Conservation (phyloP, 2,329 filamentous ascomycete genomes). For the Colletotrichum magnum region DNA sequence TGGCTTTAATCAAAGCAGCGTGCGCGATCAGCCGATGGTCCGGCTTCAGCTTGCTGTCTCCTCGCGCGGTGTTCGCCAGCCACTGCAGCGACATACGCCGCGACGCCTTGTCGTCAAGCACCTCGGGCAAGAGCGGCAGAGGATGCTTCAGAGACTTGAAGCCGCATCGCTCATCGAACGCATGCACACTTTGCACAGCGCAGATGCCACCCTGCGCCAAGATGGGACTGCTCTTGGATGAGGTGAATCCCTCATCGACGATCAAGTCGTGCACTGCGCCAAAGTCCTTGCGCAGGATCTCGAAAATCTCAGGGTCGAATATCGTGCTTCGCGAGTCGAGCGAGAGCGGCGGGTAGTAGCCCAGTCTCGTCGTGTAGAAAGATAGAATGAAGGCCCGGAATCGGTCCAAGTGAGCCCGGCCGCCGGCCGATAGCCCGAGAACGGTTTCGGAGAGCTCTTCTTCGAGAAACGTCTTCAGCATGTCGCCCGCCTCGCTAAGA, state of each 20-base stretch:
- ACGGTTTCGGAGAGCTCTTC: slow-evolving; percentile 77
- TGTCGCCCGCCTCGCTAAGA: slow-evolving; percentile 69
- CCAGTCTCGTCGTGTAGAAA: slow-evolving; percentile 77
- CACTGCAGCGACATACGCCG: slow-evolving; percentile 54
- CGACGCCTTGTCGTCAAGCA: slow-evolving; percentile 46
- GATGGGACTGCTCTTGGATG: slow-evolving; percentile 63
- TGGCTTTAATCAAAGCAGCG: slow-evolving; percentile 66
- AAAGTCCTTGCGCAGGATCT: slow-evolving; percentile 78
- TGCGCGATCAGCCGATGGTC: slow-evolving; percentile 66
- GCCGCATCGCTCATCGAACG: slow-evolving; percentile 74
- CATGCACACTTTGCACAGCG: slow-evolving; percentile 75
- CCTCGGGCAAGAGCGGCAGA: slow-evolving; percentile 75
- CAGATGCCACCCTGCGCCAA: slow-evolving; percentile 77
- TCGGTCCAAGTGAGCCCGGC: slow-evolving; percentile 77
- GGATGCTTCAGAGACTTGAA: slow-evolving; percentile 74
- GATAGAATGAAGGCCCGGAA: slow-evolving; percentile 79
- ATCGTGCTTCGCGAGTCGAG: slow-evolving; percentile 55
- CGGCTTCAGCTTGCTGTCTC: slow-evolving; percentile 57
- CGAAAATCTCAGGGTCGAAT: slow-evolving; percentile 72
- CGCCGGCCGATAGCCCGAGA: slow-evolving; percentile 73
- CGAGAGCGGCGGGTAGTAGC: slow-evolving; percentile 77
- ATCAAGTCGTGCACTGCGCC: slow-evolving; percentile 79
- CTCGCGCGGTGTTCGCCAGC: slow-evolving; percentile 49
- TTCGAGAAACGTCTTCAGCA: slow-evolving; percentile 77
- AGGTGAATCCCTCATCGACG: slow-evolving; percentile 72